Evolutionary conservation across 2,329 filamentous ascomycete genomes (phyloP).

Genomic region (Colletotrichum melonis): DNA sequence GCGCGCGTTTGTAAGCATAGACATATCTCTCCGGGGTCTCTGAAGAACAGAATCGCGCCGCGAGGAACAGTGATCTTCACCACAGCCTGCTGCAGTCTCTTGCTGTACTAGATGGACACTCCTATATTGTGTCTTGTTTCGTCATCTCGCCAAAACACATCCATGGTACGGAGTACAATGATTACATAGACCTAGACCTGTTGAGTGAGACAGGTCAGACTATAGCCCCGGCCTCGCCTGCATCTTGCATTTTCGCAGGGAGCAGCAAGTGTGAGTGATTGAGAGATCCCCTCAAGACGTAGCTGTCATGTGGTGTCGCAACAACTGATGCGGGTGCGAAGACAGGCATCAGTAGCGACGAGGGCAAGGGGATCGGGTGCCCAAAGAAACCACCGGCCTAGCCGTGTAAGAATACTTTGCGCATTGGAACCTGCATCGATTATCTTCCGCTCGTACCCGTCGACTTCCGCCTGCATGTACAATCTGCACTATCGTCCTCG

Average conservation of each 20-base stretch:
- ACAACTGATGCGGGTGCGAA: background rate
- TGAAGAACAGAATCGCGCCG: background rate
- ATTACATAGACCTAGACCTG: background rate
- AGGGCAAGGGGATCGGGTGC: background rate
- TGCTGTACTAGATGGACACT: background rate
- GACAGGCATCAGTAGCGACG: background rate
- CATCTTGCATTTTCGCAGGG: background rate
- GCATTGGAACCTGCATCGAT: background rate
- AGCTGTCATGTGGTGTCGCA: background rate
- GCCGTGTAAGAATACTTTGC: background rate
- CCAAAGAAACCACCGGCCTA: background rate
- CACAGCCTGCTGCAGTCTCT: background rate
- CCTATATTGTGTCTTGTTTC: background rate
- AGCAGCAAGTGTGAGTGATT: background rate
- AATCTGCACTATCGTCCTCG: background rate
- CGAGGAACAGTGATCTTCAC: background rate
- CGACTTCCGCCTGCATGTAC: background rate
- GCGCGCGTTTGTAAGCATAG: background rate
- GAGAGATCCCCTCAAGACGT: background rate
- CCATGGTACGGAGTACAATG: too few species aligned
- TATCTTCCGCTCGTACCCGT: background rate
- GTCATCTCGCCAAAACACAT: background rate
- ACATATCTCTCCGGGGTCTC: background rate
- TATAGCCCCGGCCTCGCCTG: background rate
- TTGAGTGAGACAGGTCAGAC: background rate